Evolutionary conservation across 2,329 filamentous ascomycete species (phyloP).

Genomic region (Aspergillus novofumigatus): DNA sequence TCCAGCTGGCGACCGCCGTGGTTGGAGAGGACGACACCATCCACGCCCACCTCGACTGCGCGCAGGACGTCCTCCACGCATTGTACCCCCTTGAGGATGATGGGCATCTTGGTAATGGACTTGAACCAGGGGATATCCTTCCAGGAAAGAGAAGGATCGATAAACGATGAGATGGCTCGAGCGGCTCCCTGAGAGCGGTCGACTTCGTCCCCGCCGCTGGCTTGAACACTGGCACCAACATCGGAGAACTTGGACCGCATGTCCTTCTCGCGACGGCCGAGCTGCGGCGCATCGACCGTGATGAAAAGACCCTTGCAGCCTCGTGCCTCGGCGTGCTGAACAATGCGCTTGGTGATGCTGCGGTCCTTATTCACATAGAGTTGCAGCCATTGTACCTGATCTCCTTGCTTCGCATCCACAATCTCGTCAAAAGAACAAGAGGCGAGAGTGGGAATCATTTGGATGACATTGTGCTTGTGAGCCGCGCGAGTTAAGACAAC

Average conservation of each 20-base stretch:
- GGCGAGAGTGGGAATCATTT: conserved; percentile 97
- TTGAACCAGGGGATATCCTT: conserved; percentile 92
- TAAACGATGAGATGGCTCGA: conserved; percentile 91
- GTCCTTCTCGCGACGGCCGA: conserved; percentile 93
- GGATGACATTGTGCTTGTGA: conserved; percentile 80
- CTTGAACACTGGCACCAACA: conserved; percentile 76
- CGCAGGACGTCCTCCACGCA: conserved; percentile 89
- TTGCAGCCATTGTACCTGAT: conserved; percentile 94
- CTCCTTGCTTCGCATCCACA: conserved; percentile 71
- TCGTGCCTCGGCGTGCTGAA: conserved; percentile 83
- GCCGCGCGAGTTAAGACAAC: conserved; percentile 83
- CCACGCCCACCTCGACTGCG: conserved; percentile 75
- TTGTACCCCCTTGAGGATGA: conserved; percentile 94
- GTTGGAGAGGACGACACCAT: conserved; percentile 91
- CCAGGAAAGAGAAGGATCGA: conserved; percentile 92
- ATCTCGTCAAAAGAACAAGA: conserved; percentile 98
- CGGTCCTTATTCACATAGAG: conserved; percentile 97
- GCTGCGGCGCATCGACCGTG: conserved; percentile 93
- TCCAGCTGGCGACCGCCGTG: conserved; percentile 94
- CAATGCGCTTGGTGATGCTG: conserved; percentile 81
- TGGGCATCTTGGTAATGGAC: conserved; percentile 87
- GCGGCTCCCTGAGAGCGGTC: conserved; percentile 90
- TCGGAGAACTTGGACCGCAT: conserved; percentile 93
- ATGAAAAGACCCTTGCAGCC: conserved; percentile 97
- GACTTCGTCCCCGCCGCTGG: conserved; percentile 59